Evolutionary conservation across 164 flowering plant genomes (phyloP).

Genomic region (Liriodendron chinense): DNA sequence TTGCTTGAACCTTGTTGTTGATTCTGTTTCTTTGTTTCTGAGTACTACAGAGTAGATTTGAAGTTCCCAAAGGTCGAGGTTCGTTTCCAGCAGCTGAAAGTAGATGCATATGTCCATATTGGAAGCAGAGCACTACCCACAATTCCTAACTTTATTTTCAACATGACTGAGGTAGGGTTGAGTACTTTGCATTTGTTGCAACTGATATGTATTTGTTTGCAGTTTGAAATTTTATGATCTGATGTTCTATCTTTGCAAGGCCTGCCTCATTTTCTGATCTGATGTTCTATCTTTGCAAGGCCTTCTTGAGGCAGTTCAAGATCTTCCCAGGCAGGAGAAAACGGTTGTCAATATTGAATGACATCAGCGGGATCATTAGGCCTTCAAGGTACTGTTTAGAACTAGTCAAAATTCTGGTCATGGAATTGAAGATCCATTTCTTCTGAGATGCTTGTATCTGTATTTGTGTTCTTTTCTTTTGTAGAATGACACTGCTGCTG

Average conservation of each 20-base stretch:
- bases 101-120: constrained; percentile 69
- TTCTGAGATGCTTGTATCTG: neutral
- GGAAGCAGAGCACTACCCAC: constrained; percentile 98
- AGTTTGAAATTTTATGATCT: constrained; percentile 1
- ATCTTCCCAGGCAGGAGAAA: constrained; percentile 52
- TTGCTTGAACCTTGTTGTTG: too few relatives aligned
- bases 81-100: constrained; percentile 65
- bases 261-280: constrained; percentile 23
- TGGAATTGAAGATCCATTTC: constrained; percentile 1
- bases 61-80: constrained; percentile 89
- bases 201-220: neutral
- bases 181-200: neutral
- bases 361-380: constrained; percentile 72
- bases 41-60: constrained; percentile 68
- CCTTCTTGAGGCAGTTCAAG: constrained; percentile 60
- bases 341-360: constrained; percentile 63
- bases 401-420: neutral
- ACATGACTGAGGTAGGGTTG: constrained; percentile 74
- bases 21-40: neutral
- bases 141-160: constrained; percentile 78
- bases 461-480: constrained; percentile 7
- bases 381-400: constrained; percentile 68
- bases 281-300: constrained; percentile 35
- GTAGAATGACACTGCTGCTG: constrained; percentile 80
- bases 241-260: constrained; percentile 35